phyloP scores from a whole-genome alignment of 805 yeast genomes.

The Suhomyces pyralidae region DNA sequence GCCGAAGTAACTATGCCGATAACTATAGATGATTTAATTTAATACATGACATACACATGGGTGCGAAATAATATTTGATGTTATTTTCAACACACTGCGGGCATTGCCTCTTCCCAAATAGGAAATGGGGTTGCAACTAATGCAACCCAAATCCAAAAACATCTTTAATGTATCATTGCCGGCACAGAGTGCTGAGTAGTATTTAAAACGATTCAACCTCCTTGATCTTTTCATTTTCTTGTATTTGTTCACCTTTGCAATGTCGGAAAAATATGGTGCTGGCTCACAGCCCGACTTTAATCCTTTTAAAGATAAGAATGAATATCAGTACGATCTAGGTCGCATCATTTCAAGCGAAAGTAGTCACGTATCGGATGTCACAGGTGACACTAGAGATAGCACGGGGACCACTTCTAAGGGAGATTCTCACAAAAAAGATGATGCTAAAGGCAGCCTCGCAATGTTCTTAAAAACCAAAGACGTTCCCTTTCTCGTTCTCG shows the following conservation, averaged over 20 bases:
- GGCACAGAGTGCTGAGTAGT: background rate
- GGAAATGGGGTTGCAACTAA: constrained; percentile 6
- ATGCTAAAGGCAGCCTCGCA: constrained; percentile 8
- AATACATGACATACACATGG: background rate
- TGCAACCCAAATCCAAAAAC: background rate
- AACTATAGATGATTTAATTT: background rate
- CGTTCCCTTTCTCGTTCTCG: constrained; percentile 14
- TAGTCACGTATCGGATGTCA: background rate
- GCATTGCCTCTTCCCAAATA: constrained; percentile 9
- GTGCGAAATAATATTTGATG: constrained; percentile 2
- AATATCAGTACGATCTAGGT: background rate
- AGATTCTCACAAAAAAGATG: background rate
- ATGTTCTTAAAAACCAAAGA: constrained; percentile 25
- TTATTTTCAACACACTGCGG: constrained; percentile 1
- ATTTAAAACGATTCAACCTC: background rate
- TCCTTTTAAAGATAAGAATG: constrained; percentile 1
- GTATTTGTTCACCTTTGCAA: background rate
- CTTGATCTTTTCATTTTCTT: background rate
- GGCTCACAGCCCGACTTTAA: background rate
- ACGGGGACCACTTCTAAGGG: no score
- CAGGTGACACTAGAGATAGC: background rate
- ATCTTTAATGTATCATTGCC: background rate
- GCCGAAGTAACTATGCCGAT: background rate
- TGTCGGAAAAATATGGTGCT: background rate
- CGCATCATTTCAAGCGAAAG: background rate